A percentile compares a stretch with the other conserved stretches of the same genome.
These are phyloP conservation scores for Aureobasidium sp. DNA, from an alignment of 2,329 filamentous ascomycete genomes.

Conservation along the genomic window DNA sequence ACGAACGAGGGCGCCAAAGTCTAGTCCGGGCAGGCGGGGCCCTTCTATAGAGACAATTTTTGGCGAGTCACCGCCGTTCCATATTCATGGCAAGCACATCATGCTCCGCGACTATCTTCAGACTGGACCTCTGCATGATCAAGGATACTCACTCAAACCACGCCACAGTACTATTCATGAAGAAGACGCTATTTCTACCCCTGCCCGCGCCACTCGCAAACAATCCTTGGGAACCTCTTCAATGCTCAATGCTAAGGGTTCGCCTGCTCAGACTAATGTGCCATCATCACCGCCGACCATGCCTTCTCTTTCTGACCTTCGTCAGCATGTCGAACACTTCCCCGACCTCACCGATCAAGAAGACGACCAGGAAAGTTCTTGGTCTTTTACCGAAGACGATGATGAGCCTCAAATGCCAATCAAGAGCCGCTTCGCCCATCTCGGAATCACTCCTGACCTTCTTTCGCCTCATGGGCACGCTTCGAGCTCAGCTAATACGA, in stretches of 20 bases:
- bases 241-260: slow-evolving; percentile 17
- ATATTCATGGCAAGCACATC: slow-evolving; percentile 25
- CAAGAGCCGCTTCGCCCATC: slow-evolving; percentile 11
- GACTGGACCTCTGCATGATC: slow-evolving; percentile 38
- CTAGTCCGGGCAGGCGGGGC: slow-evolving; percentile 59
- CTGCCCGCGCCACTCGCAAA: slow-evolving; percentile 37
- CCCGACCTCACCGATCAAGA: slow-evolving; percentile 30
- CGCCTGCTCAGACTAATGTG: slow-evolving; percentile 26
- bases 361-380: slow-evolving; percentile 27
- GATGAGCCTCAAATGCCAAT: neutral
- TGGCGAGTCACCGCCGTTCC: slow-evolving; percentile 54
- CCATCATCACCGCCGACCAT: slow-evolving; percentile 41
- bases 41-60: slow-evolving; percentile 72
- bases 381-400: slow-evolving; percentile 34
- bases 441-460: slow-evolving; percentile 8
- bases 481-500: slow-evolving; percentile 30
- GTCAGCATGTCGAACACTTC: slow-evolving; percentile 3
- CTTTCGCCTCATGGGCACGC: slow-evolving; percentile 22
- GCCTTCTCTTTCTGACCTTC: slow-evolving; percentile 34
- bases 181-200: slow-evolving; percentile 43
- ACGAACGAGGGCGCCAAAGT: slow-evolving; percentile 62
- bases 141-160: slow-evolving; percentile 28
- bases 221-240: slow-evolving; percentile 33
- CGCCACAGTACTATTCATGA: slow-evolving; percentile 44
- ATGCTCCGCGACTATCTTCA: slow-evolving; percentile 43